Conservation (phyloP, 495 filamentous ascomycete genomes). For the Xylaria cubensis region DNA sequence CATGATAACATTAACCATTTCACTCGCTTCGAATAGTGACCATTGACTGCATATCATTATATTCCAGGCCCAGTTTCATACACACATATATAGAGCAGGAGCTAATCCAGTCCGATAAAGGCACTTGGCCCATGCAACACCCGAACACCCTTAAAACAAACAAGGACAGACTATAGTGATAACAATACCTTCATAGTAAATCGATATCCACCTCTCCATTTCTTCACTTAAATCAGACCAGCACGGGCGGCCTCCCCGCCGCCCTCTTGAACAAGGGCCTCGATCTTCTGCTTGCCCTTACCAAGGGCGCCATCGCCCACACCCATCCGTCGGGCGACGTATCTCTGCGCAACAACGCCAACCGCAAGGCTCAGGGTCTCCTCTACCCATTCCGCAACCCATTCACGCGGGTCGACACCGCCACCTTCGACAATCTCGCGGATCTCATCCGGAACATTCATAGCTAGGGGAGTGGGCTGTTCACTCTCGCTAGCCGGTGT, state of each 20-base stretch:
- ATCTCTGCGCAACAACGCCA: slow-evolving; percentile 91
- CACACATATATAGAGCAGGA: neutral
- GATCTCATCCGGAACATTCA: slow-evolving; percentile 78
- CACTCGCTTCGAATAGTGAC: neutral
- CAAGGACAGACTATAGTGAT: neutral
- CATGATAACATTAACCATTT: neutral
- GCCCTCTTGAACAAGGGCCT: slow-evolving; percentile 70
- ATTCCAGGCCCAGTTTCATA: slow-evolving; percentile 12
- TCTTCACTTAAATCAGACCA: slow-evolving; percentile 46
- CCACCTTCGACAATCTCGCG: slow-evolving; percentile 84
- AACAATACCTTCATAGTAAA: neutral
- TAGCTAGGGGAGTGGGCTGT: slow-evolving; percentile 34
- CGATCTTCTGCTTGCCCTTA: slow-evolving; percentile 78
- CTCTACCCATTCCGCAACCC: slow-evolving; percentile 97
- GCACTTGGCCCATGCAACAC: slow-evolving; percentile 6
- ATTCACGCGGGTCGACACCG: slow-evolving; percentile 93
- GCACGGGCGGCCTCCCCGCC: slow-evolving; percentile 86
- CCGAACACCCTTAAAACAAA: slow-evolving; percentile 4
- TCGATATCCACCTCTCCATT: neutral
- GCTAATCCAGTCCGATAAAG: slow-evolving; percentile 10
- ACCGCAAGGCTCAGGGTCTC: slow-evolving; percentile 80
- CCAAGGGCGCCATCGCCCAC: slow-evolving; percentile 86
- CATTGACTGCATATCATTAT: slow-evolving; percentile 4
- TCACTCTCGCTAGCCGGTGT: slow-evolving; percentile 54
- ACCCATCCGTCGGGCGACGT: slow-evolving; percentile 94